Base-by-base conservation (phyloP, 768 basidiomycete species). In the Panaeolus cyanescens region DNA sequence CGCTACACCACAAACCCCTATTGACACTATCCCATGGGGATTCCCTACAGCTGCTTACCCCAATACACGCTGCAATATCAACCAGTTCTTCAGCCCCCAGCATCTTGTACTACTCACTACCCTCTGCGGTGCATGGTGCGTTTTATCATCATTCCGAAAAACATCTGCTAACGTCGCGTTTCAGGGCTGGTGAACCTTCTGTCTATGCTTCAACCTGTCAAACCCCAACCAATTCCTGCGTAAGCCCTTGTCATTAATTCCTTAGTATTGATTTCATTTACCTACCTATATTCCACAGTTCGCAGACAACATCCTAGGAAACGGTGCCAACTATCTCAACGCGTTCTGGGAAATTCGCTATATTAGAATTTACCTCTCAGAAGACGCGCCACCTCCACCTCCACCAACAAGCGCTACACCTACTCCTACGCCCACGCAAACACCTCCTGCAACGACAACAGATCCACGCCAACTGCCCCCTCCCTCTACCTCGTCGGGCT, bases 51-150 rank as follows among this genome's bases (percentile, higher is more conserved):
- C 85, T 0, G 82, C 86, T 30, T 93, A 87, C 74, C 83, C 86
- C 1, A 68, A 79, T 1, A 68, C 77, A 3, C 77, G 78, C 2
- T 93, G 92, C 70, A 72, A 84, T 50, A 74, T 85, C 22, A 74
- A 75, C 13, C 59, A 78, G 39, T 88, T 79, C 72, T 90, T 91
- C 71, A 75, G 82, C 32, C 83, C 86, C 6, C 90, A 92, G 64
- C 78, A 83, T 33, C 75, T 92, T 17, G 83, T 91, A 9, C 80
- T 92, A 25, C 81, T 90, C 39, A 92, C 86, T 19, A 90, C 89
- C 0, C 78, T 90, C 9, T 89, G 88, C 61, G 87, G 87, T 56
- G 63, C 60, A 13, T 79, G 79, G 77, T 78, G 55, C 40, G 71
- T 60, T 30, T 17, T 28, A 1, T 50, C 5, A n/a, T 19, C 13